phyloP scores from a whole-genome alignment of 495 filamentous ascomycete genomes.

The Penicillium samsonianum region DNA sequence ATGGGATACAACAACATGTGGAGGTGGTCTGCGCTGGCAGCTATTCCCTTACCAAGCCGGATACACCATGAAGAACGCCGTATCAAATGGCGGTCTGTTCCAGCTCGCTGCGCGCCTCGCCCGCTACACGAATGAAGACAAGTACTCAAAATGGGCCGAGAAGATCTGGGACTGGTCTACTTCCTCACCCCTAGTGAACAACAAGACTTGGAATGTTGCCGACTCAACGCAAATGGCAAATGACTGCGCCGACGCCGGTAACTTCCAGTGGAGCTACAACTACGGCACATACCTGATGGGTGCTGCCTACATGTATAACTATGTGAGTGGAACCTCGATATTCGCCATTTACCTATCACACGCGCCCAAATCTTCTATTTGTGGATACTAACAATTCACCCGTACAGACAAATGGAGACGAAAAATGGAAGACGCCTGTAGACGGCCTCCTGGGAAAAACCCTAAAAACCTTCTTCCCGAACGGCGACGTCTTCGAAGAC shows the following conservation, averaged over 20 bases:
- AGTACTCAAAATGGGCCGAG: conserved; percentile 66
- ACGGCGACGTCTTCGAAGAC: conserved; percentile 54
- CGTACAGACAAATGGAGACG: conserved; percentile 11
- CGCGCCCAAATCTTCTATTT: neutral
- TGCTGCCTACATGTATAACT: conserved; percentile 69
- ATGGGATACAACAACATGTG: conserved; percentile 51
- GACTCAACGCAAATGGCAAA: conserved; percentile 59
- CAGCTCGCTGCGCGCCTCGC: conserved; percentile 69
- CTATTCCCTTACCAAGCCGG: conserved; percentile 52
- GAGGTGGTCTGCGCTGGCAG: conserved; percentile 60
- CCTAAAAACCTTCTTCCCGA: conserved; percentile 49
- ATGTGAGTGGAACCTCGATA: conserved; percentile 33
- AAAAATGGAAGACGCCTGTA: conserved; percentile 51
- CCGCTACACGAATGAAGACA: conserved; percentile 62
- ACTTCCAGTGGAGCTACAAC: conserved; percentile 70
- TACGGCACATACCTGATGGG: conserved; percentile 68
- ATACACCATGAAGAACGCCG: conserved; percentile 66
- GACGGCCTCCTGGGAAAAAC: conserved; percentile 53
- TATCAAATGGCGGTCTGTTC: conserved; percentile 71
- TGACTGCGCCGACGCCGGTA: conserved; percentile 55
- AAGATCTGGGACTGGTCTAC: conserved; percentile 66
- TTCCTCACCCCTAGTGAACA: conserved; percentile 49
- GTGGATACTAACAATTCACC: neutral
- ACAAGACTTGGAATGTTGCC: conserved; percentile 50
- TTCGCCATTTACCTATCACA: neutral